Conservation (phyloP, 108 stramenopile species). For the Skeletonema potamos region DNA sequence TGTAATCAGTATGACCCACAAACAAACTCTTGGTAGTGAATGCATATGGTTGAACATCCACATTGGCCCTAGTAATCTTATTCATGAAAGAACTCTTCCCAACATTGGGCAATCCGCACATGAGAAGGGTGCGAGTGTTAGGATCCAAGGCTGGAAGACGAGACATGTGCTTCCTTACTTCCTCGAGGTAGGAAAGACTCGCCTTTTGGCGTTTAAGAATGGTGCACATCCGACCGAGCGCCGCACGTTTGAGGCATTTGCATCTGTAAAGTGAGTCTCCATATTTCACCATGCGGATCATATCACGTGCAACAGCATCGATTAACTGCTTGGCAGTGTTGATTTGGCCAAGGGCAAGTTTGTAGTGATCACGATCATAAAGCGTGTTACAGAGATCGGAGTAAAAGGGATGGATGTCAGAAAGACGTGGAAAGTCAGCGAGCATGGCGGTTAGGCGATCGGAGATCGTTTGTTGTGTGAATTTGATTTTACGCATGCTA, state of each 20-base stretch:
- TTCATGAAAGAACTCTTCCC: constrained; percentile 99
- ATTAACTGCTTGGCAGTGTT: constrained; percentile 95
- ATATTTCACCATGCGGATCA: constrained; percentile 98
- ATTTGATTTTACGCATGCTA: constrained; percentile 99
- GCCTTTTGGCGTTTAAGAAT: constrained; percentile 97
- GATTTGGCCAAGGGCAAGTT: constrained; percentile 97
- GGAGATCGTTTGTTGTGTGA: constrained; percentile 96
- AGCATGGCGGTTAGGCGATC: constrained; percentile 92
- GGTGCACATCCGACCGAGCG: constrained; percentile 98
- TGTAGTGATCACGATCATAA: constrained; percentile 99
- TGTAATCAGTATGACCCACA: constrained; percentile 99
- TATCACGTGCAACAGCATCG: constrained; percentile 91
- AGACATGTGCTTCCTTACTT: constrained; percentile 97
- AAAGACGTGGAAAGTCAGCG: constrained; percentile 96
- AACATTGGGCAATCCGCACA: constrained; percentile 98
- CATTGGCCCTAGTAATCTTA: constrained; percentile 99
- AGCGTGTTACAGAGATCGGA: constrained; percentile 99
- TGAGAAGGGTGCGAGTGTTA: constrained; percentile 96
- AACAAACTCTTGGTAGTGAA: constrained; percentile 99
- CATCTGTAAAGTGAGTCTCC: constrained; percentile 98
- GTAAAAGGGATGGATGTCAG: constrained; percentile 99
- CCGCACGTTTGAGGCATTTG: constrained; percentile 99
- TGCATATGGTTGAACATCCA: constrained; percentile 99
- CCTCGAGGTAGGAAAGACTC: constrained; percentile 94
- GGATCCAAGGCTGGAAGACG: constrained; percentile 98